Evolutionary conservation across 2,329 filamentous ascomycete species (phyloP), one percentile per base, ranked within the genome.

Genomic region (Botryotinia calthae): DNA sequence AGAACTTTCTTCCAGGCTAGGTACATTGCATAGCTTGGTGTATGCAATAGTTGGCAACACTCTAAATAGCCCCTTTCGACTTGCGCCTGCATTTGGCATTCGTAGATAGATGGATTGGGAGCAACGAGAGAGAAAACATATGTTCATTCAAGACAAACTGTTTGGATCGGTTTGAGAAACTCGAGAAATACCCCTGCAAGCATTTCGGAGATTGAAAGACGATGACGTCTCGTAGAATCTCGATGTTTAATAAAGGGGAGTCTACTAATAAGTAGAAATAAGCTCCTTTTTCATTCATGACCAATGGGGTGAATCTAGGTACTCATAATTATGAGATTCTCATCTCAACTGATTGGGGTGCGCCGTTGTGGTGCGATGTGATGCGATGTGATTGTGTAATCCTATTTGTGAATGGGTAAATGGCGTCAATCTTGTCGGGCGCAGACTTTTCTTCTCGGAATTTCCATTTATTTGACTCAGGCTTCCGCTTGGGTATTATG

Each of bases 361-460:
- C 34, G 12, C 3, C 58, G 10, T 51, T 37, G 28, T 1, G 22
- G 18, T 44, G n/a, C 37, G 18, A 44, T 16, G 42, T 44, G 42
- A 16, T 54, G 25, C 48, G n/a, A 51, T 66, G 63, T 37, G 44
- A 37, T 37, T 66, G 46, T 48, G 31, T 37, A 54, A 42, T 16
- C 9, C n/a, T 42, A n/a, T 56, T 18, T 42, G 34, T 42, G 64
- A 28, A 67, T 66, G 34, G 25, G 46, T 54, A 22, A 61, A 61
- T 70, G 67, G 56, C 67, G 67, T 51, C 67, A 70, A 70, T 28
- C 54, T 69, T 51, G 44, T 42, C 54, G 37, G 48, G 34, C 16
- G 37, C 34, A n/a, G 40, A 69, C 34, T 58, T 34, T 61, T 28
- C 44, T 37, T 34, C n/a, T 61, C n/a, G 9, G 40, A 20, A 67